Evolutionary conservation across 768 basidiomycete genomes (phyloP).

Genomic region (Daedalea quercina): DNA sequence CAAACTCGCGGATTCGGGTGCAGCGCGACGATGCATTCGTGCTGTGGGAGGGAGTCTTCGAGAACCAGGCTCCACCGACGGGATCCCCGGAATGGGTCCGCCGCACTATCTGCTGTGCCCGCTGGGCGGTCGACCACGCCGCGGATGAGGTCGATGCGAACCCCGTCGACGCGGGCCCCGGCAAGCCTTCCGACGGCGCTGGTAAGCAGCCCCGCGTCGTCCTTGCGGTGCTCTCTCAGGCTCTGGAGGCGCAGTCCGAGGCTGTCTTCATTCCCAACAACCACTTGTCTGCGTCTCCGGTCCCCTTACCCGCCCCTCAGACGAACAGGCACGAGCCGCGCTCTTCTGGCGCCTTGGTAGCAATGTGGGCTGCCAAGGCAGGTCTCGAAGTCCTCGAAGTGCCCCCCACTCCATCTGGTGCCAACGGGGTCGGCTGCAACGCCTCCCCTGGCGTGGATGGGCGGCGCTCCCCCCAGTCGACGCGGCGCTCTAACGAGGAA

Average conservation of each 20-base stretch:
- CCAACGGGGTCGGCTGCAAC: background rate
- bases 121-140: constrained; percentile 65
- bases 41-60: constrained; percentile 72
- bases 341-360: constrained; percentile 54
- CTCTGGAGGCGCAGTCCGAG: constrained; percentile 12
- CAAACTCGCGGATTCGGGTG: constrained; percentile 74
- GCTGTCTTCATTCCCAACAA: constrained; percentile 1
- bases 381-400: constrained; percentile 53
- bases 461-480: constrained; percentile 16
- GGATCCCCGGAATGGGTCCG: constrained; percentile 79
- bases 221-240: constrained; percentile 42
- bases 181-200: too few relatives aligned
- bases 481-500: constrained; percentile 23
- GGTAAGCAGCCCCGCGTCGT: constrained; percentile 43
- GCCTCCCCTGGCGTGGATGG: constrained; percentile 4
- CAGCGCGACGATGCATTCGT: constrained; percentile 81
- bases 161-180: background rate
- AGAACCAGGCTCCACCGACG: constrained; percentile 20
- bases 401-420: constrained; percentile 26
- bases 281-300: constrained; percentile 35
- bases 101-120: constrained; percentile 76
- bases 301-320: constrained; percentile 59
- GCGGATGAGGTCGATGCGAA: constrained; percentile 18
- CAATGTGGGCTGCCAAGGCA: constrained; percentile 62
- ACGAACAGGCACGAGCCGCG: constrained; percentile 58